These are phyloP conservation scores for Clavispora phyllophila DNA, from an alignment of 805 yeast genomes.

Conservation along the genomic window DNA sequence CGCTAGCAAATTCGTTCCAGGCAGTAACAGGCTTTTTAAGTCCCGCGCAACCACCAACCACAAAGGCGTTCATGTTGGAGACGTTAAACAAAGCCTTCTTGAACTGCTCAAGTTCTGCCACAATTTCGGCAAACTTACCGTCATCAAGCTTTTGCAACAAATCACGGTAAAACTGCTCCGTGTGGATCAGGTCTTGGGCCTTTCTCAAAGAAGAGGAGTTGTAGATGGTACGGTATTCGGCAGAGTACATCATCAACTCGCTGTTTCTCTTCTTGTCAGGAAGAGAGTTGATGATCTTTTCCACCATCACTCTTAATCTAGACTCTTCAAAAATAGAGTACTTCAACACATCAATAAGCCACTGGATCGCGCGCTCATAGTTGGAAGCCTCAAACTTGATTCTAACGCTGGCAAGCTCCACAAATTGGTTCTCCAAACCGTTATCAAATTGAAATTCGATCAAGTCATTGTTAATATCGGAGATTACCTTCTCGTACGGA, in stretches of 20 bases:
- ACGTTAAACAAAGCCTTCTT: slow-evolving; percentile 49
- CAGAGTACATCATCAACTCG: slow-evolving; percentile 57
- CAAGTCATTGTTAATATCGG: slow-evolving; percentile 68
- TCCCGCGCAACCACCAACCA: slow-evolving; percentile 61
- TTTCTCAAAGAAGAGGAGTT: slow-evolving; percentile 58
- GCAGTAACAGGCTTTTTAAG: slow-evolving; percentile 52
- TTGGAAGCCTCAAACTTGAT: slow-evolving; percentile 58
- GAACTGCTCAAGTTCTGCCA: slow-evolving; percentile 46
- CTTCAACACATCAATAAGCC: slow-evolving; percentile 67
- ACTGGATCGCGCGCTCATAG: slow-evolving; percentile 64
- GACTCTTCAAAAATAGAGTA: slow-evolving; percentile 66
- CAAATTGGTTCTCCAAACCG: slow-evolving; percentile 56
- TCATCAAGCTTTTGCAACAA: slow-evolving; percentile 44
- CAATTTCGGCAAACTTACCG: slow-evolving; percentile 48
- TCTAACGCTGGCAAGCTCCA: slow-evolving; percentile 60
- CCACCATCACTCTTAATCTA: slow-evolving; percentile 62
- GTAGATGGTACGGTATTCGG: slow-evolving; percentile 50
- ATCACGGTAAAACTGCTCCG: slow-evolving; percentile 52
- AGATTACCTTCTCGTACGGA: slow-evolving; percentile 73
- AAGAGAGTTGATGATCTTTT: slow-evolving; percentile 53
- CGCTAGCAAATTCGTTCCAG: slow-evolving; percentile 44
- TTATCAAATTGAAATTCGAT: slow-evolving; percentile 51
- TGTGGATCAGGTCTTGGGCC: slow-evolving; percentile 58
- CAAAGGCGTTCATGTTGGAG: slow-evolving; percentile 59
- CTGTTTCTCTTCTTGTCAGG: slow-evolving; percentile 65